Evolutionary conservation across 768 basidiomycete genomes (phyloP), one percentile per base, ranked within the genome.

Genomic region (Steccherinum ochraceum): DNA sequence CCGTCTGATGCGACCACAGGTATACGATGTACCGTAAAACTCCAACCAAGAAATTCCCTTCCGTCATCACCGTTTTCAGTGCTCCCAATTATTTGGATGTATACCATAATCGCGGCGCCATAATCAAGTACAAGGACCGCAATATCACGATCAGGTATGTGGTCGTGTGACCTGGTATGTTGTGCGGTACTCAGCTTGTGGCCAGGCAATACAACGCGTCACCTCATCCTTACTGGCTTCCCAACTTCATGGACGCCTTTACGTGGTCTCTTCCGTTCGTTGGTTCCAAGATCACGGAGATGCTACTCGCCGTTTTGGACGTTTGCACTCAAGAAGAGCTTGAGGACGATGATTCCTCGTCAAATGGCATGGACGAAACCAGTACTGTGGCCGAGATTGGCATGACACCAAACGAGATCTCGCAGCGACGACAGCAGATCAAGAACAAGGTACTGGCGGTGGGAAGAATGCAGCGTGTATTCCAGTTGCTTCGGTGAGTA

Each of bases 211-310:
- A 63, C 52, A 68, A 69, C 45, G 58, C 64, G n/a, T 67, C 67
- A n/a, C 75, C 79, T 35, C 81, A 83, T 55, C 81, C 81, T 5
- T 98, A 97, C 66, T 98, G 95, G 95, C 72, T 99, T 49, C 96
- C 96, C 3, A 99, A 99, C 68, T 99, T 99, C 63, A 97, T 98
- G 94, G 95, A 98, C 60, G 94, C 94, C 20, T 99, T 99, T 65
- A 97, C 96, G 0, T 99, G 96, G 96, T 90, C 87, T 74, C 69
- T 99, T 52, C 96, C 96, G 0, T 98, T 98, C 62, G 96, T 99
- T 5, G 96, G 94, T 56, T 89, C 94, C 69, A 98, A 99, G 72
- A 98, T 95, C 92, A 59, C 93, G 54, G 96, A 99, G 66, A 98
- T 98, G 95, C 75, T 99, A 52, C 93, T 96, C 23, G 93, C 94